Evolutionary conservation across 805 yeast genomes (phyloP).

Genomic region (Candida gorgasii): DNA sequence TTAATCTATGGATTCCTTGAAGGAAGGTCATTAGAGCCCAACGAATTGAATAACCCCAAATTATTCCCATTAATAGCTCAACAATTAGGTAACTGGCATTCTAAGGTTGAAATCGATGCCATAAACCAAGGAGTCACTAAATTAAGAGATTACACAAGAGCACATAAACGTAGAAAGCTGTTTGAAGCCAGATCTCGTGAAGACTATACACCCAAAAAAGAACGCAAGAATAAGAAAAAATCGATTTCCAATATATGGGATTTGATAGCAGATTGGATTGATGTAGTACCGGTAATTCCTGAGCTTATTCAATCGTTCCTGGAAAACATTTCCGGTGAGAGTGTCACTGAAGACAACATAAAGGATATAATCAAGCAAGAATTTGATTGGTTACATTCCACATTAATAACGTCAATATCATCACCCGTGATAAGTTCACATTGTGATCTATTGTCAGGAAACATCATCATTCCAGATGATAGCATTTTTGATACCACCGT

Average conservation of each 20-base stretch:
- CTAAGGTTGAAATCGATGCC: constrained; percentile 41
- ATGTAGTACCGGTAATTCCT: constrained; percentile 54
- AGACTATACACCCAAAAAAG: constrained; percentile 7
- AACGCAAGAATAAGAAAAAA: constrained; percentile 23
- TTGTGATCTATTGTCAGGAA: constrained; percentile 74
- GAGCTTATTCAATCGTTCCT: constrained; percentile 38
- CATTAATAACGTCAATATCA: constrained; percentile 30
- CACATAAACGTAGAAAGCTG: constrained; percentile 12
- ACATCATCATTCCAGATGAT: constrained; percentile 59
- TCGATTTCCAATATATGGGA: constrained; percentile 56
- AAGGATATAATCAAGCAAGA: constrained; percentile 48
- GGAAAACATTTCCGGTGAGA: constrained; percentile 26
- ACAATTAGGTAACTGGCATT: constrained; percentile 72
- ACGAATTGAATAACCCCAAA: constrained; percentile 49
- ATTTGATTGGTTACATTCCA: constrained; percentile 53
- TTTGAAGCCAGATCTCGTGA: constrained; percentile 6
- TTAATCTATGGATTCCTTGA: constrained; percentile 67
- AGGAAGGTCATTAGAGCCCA: constrained; percentile 60
- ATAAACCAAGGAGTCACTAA: constrained; percentile 50
- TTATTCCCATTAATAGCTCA: constrained; percentile 62
- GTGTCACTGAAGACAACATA: constrained; percentile 24
- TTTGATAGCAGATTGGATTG: constrained; percentile 61
- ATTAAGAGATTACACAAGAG: constrained; percentile 28
- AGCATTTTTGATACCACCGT: constrained; percentile 7
- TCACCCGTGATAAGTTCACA: constrained; percentile 67